A percentile compares a stretch with the other conserved stretches of the same genome.
phyloP scores from a whole-genome alignment of 2,329 filamentous ascomycete genomes.

The Nigrospora oryzae region DNA sequence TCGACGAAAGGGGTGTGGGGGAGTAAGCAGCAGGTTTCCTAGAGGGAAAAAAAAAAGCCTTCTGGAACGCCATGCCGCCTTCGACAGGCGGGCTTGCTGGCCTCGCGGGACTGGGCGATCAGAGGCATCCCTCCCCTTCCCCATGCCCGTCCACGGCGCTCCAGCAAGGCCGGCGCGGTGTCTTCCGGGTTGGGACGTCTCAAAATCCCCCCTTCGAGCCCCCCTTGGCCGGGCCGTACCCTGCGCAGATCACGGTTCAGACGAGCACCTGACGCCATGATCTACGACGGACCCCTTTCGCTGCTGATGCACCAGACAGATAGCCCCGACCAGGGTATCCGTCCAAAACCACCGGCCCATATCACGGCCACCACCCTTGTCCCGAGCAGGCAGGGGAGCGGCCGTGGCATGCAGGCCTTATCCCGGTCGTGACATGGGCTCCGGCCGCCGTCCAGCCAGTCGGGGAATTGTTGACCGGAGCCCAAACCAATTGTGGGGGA shows the following conservation, averaged over 20 bases:
- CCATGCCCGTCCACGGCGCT: too few relatives aligned
- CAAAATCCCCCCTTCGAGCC: not conserved
- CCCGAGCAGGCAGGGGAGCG: not conserved
- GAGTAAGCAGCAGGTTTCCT: too few relatives aligned
- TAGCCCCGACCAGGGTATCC: conserved; percentile 10
- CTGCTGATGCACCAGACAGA: conserved; percentile 17
- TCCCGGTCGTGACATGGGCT: conserved; percentile 14
- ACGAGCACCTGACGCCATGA: conserved; percentile 30
- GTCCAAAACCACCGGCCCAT: conserved; percentile 17
- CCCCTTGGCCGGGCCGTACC: conserved; percentile 18
- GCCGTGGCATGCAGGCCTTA: conserved; percentile 9
- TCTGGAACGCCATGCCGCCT: too few relatives aligned
- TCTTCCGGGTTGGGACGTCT: conserved; percentile 2
- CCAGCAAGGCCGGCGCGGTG: not conserved
- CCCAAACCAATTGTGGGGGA: conserved; percentile 23
- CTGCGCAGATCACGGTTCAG: conserved; percentile 32
- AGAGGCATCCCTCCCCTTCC: too few relatives aligned
- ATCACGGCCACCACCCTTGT: not conserved
- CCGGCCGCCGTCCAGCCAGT: conserved; percentile 13
- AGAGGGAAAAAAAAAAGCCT: too few relatives aligned
- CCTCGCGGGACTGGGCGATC: too few relatives aligned
- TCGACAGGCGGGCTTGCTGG: too few relatives aligned
- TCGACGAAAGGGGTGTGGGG: not conserved
- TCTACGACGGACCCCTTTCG: conserved; percentile 23
- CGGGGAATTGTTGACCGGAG: conserved; percentile 14